Evolutionary conservation across 352 stramenopile genomes (phyloP), one percentile per base, ranked within the genome.

Genomic region (Phytophthora lateralis): DNA sequence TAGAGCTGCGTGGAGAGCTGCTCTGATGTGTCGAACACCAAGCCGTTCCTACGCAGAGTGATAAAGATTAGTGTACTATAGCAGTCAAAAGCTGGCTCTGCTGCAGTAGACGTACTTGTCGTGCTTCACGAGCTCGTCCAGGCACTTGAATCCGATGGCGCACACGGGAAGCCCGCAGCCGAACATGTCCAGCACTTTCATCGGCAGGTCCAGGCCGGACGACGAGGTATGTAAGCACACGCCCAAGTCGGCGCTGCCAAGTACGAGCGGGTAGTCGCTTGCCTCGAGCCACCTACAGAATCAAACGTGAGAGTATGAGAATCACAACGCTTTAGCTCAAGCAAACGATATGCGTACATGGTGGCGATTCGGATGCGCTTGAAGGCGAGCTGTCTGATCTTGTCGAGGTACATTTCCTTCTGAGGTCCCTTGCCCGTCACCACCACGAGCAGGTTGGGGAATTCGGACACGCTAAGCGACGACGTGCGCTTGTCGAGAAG

Each of bases 121-220:
- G 78, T 99, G 90, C 62, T 96, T 68, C 10, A 99, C 96, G 9
- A 99, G 89, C 71, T 99, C 98, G 27, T 77, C 67, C n/a, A 99
- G 72, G 61, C 95, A 99, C 50, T 90, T 76, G 82, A 99, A 99
- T 38, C 76, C 78, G 29, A 98, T 85, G 3, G 97, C 97, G 66
- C 96, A 99, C 0, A 99, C 98, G 15, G 98, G 98, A 32, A 99
- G 79, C 12, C 89, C 85, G 57, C 91, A 98, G 32, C 98, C 98
- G 83, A 99, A 99, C 93, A 99, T 99, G 77, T 99, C 98, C 30
- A 99, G 78, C 41, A 99, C 97, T 59, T 99, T 99, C 97, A 99
- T 99, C 5, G 98, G 98, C 39, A 99, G 74, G 76, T 99, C 98
- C 30, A 99, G 73, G 0, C 97, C 98, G 5, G 91, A 99, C 3